Evolutionary conservation across 1,139 yeast species (phyloP).

Genomic region (Hansenula anomala): DNA sequence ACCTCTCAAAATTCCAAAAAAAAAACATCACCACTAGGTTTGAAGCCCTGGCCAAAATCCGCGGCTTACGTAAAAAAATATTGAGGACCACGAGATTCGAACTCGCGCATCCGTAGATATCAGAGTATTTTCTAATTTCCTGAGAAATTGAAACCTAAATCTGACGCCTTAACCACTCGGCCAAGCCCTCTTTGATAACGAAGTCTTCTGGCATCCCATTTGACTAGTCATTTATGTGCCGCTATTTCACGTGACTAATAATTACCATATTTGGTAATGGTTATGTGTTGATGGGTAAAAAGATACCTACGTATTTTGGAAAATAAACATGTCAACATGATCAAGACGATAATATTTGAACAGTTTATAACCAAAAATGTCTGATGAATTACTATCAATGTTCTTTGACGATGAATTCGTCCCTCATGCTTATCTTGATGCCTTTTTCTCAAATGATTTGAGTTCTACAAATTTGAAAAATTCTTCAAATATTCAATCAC

Average conservation of each 20-base stretch:
- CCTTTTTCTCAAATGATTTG: slow-evolving; percentile 27
- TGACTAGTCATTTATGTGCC: too few species aligned
- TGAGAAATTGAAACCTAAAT: slow-evolving; percentile 27
- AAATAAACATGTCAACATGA: too few species aligned
- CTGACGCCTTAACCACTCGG: slow-evolving; percentile 45
- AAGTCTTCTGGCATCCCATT: too few species aligned
- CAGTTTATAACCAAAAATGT: slow-evolving; percentile 7
- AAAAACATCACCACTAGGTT: background rate
- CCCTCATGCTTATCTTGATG: slow-evolving; percentile 45
- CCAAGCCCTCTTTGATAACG: slow-evolving; percentile 30
- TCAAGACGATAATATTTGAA: too few species aligned
- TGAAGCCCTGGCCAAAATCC: background rate
- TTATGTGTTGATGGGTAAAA: background rate
- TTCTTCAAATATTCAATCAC: slow-evolving; percentile 24
- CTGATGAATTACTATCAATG: slow-evolving; percentile 35
- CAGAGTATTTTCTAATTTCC: slow-evolving; percentile 20
- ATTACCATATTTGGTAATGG: background rate
- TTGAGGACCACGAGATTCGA: slow-evolving; percentile 32
- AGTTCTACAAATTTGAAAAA: slow-evolving; percentile 17
- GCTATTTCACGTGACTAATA: background rate
- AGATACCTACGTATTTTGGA: too few species aligned
- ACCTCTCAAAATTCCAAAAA: too few species aligned
- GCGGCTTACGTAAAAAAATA: slow-evolving; percentile 9
- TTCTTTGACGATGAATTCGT: slow-evolving; percentile 45
- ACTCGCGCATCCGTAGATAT: slow-evolving; percentile 34